phyloP scores from a whole-genome alignment of 176 grass and related monocot genomes.

The Carex parvula region DNA sequence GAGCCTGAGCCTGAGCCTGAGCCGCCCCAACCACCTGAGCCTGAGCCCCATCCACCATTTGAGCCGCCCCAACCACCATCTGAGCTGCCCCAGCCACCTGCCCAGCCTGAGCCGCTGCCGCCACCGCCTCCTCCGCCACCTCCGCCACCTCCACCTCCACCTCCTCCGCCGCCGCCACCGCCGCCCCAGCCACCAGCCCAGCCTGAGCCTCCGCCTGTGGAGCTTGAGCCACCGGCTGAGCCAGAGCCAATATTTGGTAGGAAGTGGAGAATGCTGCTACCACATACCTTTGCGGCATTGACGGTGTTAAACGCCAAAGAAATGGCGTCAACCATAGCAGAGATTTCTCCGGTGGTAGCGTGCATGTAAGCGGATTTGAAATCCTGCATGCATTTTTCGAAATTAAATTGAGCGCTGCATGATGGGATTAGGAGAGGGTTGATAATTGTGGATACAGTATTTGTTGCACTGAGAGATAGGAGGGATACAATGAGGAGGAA shows the following conservation, averaged over 20 bases:
- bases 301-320: neutral
- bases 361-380: neutral
- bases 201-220: neutral
- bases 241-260: neutral
- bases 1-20: too few relatives aligned
- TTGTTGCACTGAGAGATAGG: neutral
- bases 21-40: too few relatives aligned
- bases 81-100: neutral
- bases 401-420: neutral
- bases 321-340: neutral
- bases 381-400: neutral
- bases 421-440: neutral
- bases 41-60: neutral
- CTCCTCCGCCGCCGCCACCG: too few relatives aligned
- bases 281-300: neutral
- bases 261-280: neutral
- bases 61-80: too few relatives aligned
- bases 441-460: neutral
- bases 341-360: neutral
- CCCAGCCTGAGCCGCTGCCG: neutral
- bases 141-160: accelerated
- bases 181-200: neutral
- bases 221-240: neutral
- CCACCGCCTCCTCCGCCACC: too few relatives aligned
- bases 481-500: neutral